Conservation (phyloP, 2,329 filamentous ascomycete genomes). For the Bipolaris oryzae region DNA sequence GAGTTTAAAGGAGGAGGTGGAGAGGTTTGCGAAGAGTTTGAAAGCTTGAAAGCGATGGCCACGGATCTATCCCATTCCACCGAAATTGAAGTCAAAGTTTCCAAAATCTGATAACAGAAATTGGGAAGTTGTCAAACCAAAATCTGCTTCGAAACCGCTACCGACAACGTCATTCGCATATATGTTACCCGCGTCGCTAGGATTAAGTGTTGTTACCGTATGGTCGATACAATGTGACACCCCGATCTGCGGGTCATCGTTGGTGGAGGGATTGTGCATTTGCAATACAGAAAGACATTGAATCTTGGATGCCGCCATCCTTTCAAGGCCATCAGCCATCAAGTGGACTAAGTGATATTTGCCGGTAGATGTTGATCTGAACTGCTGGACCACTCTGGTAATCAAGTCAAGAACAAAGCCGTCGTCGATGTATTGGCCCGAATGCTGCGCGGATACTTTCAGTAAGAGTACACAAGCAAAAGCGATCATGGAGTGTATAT, state of each 20-base stretch:
- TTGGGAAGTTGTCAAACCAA: background rate
- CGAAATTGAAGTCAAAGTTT: background rate
- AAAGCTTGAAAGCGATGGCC: background rate
- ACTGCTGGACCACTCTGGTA: constrained; percentile 48
- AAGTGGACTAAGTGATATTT: constrained; percentile 56
- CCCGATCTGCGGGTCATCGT: background rate
- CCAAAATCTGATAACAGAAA: background rate
- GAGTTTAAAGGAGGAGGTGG: background rate
- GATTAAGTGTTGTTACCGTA: background rate
- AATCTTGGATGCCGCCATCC: constrained; percentile 36
- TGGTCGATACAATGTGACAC: background rate
- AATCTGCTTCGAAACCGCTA: background rate
- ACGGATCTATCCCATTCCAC: background rate
- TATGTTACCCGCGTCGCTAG: background rate
- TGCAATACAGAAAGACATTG: background rate
- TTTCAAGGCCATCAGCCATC: constrained; percentile 56
- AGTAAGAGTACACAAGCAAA: constrained; percentile 61
- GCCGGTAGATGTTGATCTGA: constrained; percentile 51
- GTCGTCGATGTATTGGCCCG: constrained; percentile 49
- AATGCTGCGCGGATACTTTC: constrained; percentile 55
- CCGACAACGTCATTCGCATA: background rate
- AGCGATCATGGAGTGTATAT: constrained; percentile 60
- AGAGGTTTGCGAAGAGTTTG: background rate
- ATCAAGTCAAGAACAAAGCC: constrained; percentile 49
- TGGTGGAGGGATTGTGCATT: background rate